Evolutionary conservation across 75 land plant species (phyloP).

Genomic region (Pinus tabuliformis): DNA sequence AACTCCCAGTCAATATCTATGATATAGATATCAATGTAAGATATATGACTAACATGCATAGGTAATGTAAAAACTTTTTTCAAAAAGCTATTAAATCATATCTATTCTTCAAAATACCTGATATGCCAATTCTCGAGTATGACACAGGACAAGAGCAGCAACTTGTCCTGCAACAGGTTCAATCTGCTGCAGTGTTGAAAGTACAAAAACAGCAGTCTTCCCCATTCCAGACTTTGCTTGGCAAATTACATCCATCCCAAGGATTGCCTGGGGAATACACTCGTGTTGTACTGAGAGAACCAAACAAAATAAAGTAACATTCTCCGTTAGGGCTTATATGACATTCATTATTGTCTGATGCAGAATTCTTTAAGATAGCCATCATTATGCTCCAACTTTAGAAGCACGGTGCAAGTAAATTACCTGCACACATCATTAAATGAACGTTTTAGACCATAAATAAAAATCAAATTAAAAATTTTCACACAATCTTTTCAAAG

Average conservation of each 20-base stretch:
- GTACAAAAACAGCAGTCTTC: conserved; percentile 97
- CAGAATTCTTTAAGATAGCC: conserved; percentile 10
- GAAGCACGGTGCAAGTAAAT: conserved; percentile 11
- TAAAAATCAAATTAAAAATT: too few relatives aligned
- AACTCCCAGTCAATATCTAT: background rate
- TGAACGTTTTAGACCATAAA: background rate
- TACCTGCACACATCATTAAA: conserved; percentile 13
- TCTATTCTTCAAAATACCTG: conserved; percentile 50
- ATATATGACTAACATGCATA: background rate
- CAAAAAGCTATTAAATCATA: background rate
- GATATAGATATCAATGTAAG: background rate
- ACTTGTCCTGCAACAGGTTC: conserved; percentile 80
- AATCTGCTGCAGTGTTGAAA: conserved; percentile 90
- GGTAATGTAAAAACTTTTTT: background rate
- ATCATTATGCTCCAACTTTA: conserved; percentile 9
- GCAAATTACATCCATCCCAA: conserved; percentile 99
- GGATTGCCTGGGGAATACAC: conserved; percentile 97
- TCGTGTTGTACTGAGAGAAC: conserved; percentile 95
- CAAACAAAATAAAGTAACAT: conserved; percentile 39
- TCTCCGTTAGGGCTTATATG: background rate
- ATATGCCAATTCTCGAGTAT: conserved; percentile 94
- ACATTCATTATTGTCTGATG: conserved; percentile 7
- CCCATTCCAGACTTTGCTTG: conserved; percentile 99
- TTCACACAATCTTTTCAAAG: too few relatives aligned
- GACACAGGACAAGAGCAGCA: conserved; percentile 89